Percentiles rank a stretch among this genome's conserved stretches.
Evolutionary conservation across 129 eudicot species (phyloP).

Genomic region (Tagetes patula): DNA sequence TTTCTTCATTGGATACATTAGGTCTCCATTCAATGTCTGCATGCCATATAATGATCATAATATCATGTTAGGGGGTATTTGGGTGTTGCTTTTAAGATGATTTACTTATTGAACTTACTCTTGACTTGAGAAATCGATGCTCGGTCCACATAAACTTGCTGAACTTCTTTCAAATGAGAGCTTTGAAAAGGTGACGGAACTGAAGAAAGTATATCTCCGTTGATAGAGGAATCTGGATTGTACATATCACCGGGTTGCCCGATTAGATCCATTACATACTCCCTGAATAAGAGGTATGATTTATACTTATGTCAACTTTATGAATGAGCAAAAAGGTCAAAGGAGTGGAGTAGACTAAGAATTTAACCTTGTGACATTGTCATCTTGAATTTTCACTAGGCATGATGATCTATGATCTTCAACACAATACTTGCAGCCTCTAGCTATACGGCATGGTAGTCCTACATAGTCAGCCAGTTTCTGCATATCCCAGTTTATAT

Average conservation of each 20-base stretch:
- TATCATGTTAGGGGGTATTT: not conserved
- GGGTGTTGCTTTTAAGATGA: not conserved
- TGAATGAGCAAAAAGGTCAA: not conserved
- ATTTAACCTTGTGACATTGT: conserved; percentile 50
- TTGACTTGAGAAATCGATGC: conserved; percentile 44
- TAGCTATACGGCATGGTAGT: conserved; percentile 90
- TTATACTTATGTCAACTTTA: not conserved
- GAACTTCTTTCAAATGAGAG: conserved; percentile 67
- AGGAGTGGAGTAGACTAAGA: not conserved
- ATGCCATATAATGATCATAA: conserved; percentile 3
- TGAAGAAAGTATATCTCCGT: conserved; percentile 58
- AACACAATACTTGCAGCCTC: conserved; percentile 90
- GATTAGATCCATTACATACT: conserved; percentile 84
- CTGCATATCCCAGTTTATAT: conserved; percentile 38
- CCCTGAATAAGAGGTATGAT: conserved; percentile 50
- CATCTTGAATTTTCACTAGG: conserved; percentile 74
- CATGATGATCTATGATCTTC: conserved; percentile 86
- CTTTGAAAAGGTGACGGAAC: conserved; percentile 83
- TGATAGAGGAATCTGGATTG: conserved; percentile 84
- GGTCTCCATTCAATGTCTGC: conserved; percentile 38
- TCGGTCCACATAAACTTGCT: conserved; percentile 47
- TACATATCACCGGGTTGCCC: conserved; percentile 76
- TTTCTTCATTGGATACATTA: conserved; percentile 27
- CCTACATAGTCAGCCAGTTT: conserved; percentile 91
- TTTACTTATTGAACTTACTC: conserved; percentile 23